Percentiles rank a stretch among this genome's conserved stretches.
Conservation (phyloP, 2,329 filamentous ascomycete species). For the Stachybotrys echinatus region DNA sequence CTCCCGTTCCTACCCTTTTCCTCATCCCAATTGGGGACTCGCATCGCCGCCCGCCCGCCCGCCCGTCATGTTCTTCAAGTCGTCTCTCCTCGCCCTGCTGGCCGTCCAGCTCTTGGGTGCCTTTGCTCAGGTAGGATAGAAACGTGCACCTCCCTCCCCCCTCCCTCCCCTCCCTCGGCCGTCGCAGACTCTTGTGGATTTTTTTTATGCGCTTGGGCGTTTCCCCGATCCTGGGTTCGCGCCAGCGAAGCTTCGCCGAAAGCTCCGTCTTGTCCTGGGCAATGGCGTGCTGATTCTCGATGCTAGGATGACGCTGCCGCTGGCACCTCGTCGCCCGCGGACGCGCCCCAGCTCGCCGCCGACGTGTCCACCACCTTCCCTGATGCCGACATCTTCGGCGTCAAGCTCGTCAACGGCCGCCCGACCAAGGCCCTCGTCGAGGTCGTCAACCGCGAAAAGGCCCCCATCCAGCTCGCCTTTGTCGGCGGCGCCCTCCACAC, state of each 20-base stretch:
- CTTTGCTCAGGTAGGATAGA: slow-evolving; percentile 54
- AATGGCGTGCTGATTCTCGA: too few species aligned
- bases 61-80: slow-evolving; percentile 64
- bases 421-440: slow-evolving; percentile 78
- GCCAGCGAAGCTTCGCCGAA: too few species aligned
- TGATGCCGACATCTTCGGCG: slow-evolving; percentile 79
- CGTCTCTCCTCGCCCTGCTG: slow-evolving; percentile 66
- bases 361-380: slow-evolving; percentile 59
- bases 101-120: slow-evolving; percentile 63
- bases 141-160: slow-evolving; percentile 1
- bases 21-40: background rate
- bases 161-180: background rate
- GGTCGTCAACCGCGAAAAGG: slow-evolving; percentile 77
- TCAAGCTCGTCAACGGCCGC: slow-evolving; percentile 91
- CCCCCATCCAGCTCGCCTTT: slow-evolving; percentile 68
- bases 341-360: slow-evolving; percentile 45
- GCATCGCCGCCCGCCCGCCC: background rate
- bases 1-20: slow-evolving; percentile 3
- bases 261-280: too few species aligned
- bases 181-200: too few species aligned
- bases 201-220: too few species aligned
- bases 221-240: too few species aligned
- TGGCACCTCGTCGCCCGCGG: slow-evolving; percentile 13
- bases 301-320: slow-evolving; percentile 11
- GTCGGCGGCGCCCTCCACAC: slow-evolving; percentile 68